Base-by-base conservation (phyloP, 1,139 yeast species). In the Wickerhamomyces sp. region DNA sequence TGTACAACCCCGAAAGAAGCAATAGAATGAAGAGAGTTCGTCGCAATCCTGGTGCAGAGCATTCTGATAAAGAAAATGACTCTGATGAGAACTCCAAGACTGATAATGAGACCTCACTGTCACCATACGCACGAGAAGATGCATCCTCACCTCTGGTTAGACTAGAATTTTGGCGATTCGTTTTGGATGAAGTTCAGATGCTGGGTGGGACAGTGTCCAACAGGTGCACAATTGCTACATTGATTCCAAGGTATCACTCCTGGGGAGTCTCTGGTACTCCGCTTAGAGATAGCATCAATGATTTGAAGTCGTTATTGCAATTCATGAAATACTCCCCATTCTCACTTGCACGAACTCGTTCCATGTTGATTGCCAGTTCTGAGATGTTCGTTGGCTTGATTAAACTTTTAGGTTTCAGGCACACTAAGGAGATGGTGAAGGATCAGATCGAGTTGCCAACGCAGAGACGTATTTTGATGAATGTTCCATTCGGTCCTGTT, bases 211-310 rank as follows among this genome's bases (percentile, higher is more conserved):
- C 82, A 16, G 68, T 77, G 2, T 75, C 91, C 1, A 72, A 84
- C 33, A 87, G 93, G 2, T 87, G 94, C 18, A 78, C 75, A 43
- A 85, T 87, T 39, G 88, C 96, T 0, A 67, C 85, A 4, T 62
- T 84, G 26, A 75, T 91, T 17, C 94, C 95, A 4, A 65, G 96
- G 35, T 73, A 76, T 35, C 96, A 91, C 60, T 78, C 95, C 0
- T 91, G 97, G 97, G 96, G 95, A 7, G 96, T 88, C 1, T 84
- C 95, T 1, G 98, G 98, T 6, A 91, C 98, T 0, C 95, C 97
- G 0, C 82, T 88, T 10, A 75, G 78, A 44, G 75, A 74, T 44
- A 67, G 73, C 30, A 60, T 85, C 39, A 62, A 64, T 31, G 96
- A 89, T 57, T 62, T 88, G 37, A 77, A 72, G 36, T 82, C 95